These are phyloP conservation scores for Fragosphaeria purpurea DNA, from an alignment of 2,329 filamentous ascomycete species.

Conservation along the genomic window DNA sequence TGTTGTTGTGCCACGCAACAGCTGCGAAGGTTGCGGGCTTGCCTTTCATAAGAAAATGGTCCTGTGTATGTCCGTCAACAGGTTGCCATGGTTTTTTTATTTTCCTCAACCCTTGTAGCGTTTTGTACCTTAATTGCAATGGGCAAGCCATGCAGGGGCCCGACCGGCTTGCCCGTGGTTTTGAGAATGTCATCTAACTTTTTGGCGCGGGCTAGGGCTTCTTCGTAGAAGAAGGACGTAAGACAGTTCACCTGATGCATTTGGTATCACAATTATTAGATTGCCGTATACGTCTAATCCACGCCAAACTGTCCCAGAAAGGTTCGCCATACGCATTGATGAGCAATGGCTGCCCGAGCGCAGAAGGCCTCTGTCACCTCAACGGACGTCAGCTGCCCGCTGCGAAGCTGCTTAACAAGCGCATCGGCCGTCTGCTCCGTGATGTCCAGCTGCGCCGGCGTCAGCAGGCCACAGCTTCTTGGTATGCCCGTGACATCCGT, in stretches of 20 bases:
- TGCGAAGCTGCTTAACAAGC: background rate
- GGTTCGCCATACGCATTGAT: conserved; percentile 1
- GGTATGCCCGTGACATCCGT: conserved; percentile 4
- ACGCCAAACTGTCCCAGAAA: no score
- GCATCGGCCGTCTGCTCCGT: conserved; percentile 7
- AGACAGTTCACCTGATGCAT: conserved; percentile 27
- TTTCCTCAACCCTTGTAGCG: no score
- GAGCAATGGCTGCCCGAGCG: conserved; percentile 6
- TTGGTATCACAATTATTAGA: no score
- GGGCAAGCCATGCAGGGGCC: conserved; percentile 34
- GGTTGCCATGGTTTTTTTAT: conserved; percentile 9
- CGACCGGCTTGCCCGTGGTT: conserved; percentile 21
- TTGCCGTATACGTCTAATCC: no score
- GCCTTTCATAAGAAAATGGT: conserved; percentile 5
- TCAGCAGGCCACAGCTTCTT: conserved; percentile 4
- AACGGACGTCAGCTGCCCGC: conserved; percentile 2
- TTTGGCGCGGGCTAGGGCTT: conserved; percentile 21
- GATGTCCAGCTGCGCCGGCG: conserved; percentile 4
- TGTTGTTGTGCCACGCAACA: conserved; percentile 7
- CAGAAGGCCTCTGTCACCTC: conserved; percentile 7
- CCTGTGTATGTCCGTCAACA: conserved; percentile 1
- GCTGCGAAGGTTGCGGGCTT: conserved; percentile 6
- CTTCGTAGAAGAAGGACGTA: conserved; percentile 29
- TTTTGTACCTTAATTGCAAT: conserved; percentile 32
- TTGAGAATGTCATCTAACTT: conserved; percentile 22